Evolutionary conservation across 768 basidiomycete genomes (phyloP).

Genomic region (Lactarius tabidus): DNA sequence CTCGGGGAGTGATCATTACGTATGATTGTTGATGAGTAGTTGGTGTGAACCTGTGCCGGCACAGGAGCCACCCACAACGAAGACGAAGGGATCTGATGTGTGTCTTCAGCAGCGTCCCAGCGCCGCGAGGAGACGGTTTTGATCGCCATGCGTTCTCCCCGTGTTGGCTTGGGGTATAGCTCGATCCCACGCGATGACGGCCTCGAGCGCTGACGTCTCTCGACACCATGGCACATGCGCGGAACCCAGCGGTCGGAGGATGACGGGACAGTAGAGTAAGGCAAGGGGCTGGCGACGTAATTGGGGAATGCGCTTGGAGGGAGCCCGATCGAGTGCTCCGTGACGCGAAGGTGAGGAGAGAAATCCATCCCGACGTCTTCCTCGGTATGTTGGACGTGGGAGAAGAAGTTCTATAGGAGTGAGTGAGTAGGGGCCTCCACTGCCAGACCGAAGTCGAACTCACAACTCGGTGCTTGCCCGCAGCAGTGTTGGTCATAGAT

Average conservation of each 20-base stretch:
- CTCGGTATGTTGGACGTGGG: neutral
- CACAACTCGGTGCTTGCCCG: neutral
- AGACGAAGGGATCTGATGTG: conserved; percentile 7
- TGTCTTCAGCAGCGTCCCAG: neutral
- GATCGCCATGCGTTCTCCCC: conserved; percentile 4
- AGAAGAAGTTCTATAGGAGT: neutral
- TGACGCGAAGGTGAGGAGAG: neutral
- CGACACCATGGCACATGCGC: conserved; percentile 14
- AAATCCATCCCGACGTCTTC: conserved; percentile 2
- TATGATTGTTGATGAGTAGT: conserved; percentile 3
- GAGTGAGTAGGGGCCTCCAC: neutral
- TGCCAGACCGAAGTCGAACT: neutral
- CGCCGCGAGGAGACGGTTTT: conserved; percentile 6
- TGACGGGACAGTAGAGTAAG: neutral
- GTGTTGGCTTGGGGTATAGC: conserved; percentile 3
- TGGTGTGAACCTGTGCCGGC: neutral
- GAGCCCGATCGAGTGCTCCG: conserved; percentile 5
- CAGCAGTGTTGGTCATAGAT: neutral
- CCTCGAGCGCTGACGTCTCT: conserved; percentile 10
- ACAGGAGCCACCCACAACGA: conserved; percentile 4
- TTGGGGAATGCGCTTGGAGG: conserved; percentile 7
- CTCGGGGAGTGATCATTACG: neutral
- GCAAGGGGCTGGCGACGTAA: conserved; percentile 8
- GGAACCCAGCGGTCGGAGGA: neutral
- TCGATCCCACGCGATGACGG: conserved; percentile 4